Evolutionary conservation across 2,329 filamentous ascomycete genomes (phyloP), one percentile per base, ranked within the genome.

Genomic region (Xylaria sp.): DNA sequence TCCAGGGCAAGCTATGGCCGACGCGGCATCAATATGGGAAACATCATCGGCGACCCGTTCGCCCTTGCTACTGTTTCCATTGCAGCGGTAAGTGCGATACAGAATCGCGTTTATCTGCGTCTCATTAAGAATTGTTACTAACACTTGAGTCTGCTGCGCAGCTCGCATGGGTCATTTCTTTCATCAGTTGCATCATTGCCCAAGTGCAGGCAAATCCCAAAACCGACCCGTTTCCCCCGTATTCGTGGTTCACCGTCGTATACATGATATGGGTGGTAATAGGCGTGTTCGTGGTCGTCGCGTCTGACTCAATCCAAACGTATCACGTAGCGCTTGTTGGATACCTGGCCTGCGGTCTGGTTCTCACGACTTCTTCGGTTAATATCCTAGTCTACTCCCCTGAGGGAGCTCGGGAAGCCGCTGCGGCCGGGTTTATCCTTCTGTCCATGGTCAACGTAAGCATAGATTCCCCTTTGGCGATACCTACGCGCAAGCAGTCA

Each of bases 1-100:
- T 82, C 82, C 63, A 80, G 84, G 70, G 76, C 68, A 60, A 73
- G 76, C 63, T 83, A 86, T 69, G 78, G 77, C 63, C 74, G 75
- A 69, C 78, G 72, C 69, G 77, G 78, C 66, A 87, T 96, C 74
- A 88, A 84, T 73, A 74, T 92, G 73, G 90, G 90, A 71, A 95
- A 97, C 75, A 92, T 99, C 66, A 82, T 97, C 57, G 94, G 94
- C 66, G 93, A 99, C 76, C 94, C 94, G 5, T 97, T 99, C 74
- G 92, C 93, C 56, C 83, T 99, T 56, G 92, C 92, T 50, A 97
- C 94, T 34, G 85, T 96, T 61, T 97, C 93, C 53, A 97, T 97
- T 72, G 85, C 89, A 60, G 81, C 90, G 70, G 93, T 97, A 85
- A 74, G 91, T 83, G 26, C 39, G 44, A 44, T 2, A 37, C n/a